Evolutionary conservation across 2,329 filamentous ascomycete species (phyloP), one percentile per base, ranked within the genome.

Genomic region (Metarhizium humberi): DNA sequence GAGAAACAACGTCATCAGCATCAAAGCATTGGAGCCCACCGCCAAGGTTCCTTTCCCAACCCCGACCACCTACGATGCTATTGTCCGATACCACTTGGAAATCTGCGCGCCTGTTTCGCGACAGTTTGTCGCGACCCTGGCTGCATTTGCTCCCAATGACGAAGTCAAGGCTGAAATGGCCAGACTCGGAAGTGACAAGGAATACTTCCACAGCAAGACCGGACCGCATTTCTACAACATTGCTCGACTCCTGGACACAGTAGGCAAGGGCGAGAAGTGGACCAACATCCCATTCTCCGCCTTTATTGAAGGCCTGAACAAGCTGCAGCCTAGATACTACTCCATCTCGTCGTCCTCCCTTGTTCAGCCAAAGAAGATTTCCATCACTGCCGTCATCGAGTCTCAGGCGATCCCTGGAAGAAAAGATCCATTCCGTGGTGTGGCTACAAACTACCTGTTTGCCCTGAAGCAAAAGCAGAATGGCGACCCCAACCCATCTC

Each of bases 41-140:
- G 91, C 94, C 62, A 97, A 96, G 76, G 91, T 99, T 49, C 94
- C 94, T 7, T 97, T 99, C 77, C 95, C 95, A 18, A 92, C 92
- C 5, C 94, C 94, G 6, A 97, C 94, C 16, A 99, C 94, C 2
- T 97, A 92, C 73, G 92, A 97, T 73, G 88, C 92, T 56, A 90
- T 92, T 60, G 78, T 89, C 57, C 89, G 94, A 62, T 99, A 96
- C 74, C 92, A 99, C 73, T 87, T 99, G 78, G 95, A 99, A 75
- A 94, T 96, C 61, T 90, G 91, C 69, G 91, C 90, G 48, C 90
- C 94, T 50, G 88, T 99, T 34, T 99, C 94, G 57, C 92, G 95
- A 76, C 94, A 99, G 72, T 95, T 97, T 67, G 77, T 97, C 56
- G 85, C 90, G 46, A 89, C 87, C 25, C 78, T 99, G 30, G 88